Percentiles rank a stretch among this genome's conserved stretches.
Conservation (phyloP, 139 green algal genomes). For the Auxenochlorella protothecoides region DNA sequence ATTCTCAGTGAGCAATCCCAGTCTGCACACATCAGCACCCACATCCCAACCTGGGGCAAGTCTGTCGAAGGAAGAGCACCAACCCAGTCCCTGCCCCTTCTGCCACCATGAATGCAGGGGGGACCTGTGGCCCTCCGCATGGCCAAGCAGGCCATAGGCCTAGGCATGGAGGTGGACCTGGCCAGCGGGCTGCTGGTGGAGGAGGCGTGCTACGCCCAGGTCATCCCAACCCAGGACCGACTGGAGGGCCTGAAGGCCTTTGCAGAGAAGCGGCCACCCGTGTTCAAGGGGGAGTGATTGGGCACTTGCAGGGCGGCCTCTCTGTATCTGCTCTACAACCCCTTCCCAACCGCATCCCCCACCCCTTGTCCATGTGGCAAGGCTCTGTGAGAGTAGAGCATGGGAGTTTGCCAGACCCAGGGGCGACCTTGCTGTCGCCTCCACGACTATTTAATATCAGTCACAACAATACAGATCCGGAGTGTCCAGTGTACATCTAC, state of each 20-base stretch:
- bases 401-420: no score
- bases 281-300: constrained; percentile 58
- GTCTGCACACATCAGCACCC: background rate
- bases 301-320: background rate
- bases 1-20: background rate
- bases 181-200: constrained; percentile 51
- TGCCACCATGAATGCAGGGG: constrained; percentile 10
- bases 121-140: constrained; percentile 60
- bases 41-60: no score
- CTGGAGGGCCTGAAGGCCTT: constrained; percentile 74
- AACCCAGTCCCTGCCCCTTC: no score
- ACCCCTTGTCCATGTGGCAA: no score
- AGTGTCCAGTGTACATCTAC: no score
- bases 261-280: constrained; percentile 67
- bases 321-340: no score
- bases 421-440: no score
- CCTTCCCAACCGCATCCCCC: no score
- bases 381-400: no score
- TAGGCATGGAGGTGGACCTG: constrained; percentile 52
- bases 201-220: constrained; percentile 49
- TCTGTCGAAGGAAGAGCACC: no score
- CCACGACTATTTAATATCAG: no score
- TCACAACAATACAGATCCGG: no score
- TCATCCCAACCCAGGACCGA: constrained; percentile 60
- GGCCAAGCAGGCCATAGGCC: constrained; percentile 63